These are phyloP conservation scores for Talaromyces rugulosus DNA, from an alignment of 2,329 filamentous ascomycete genomes.

Conservation along the genomic window DNA sequence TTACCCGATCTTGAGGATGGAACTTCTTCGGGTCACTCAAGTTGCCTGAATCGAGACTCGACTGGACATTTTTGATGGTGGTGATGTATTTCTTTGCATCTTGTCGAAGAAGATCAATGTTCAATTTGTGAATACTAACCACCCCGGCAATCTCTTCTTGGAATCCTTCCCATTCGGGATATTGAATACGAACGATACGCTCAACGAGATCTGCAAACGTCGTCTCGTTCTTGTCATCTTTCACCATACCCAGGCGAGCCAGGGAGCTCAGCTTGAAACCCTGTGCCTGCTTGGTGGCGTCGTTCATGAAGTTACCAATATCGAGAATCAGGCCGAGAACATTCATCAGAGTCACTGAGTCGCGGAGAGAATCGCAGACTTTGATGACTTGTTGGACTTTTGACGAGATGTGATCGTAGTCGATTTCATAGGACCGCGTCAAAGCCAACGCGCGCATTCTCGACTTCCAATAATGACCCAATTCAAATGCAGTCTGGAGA, in stretches of 20 bases:
- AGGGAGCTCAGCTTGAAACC: slow-evolving; percentile 98
- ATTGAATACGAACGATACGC: slow-evolving; percentile 92
- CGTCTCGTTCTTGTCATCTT: slow-evolving; percentile 97
- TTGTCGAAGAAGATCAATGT: slow-evolving; percentile 81
- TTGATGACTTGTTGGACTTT: slow-evolving; percentile 82
- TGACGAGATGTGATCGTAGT: slow-evolving; percentile 85
- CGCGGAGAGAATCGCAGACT: slow-evolving; percentile 83
- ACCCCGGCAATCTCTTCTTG: slow-evolving; percentile 78
- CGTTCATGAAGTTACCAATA: slow-evolving; percentile 99
- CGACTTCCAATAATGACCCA: slow-evolving; percentile 98
- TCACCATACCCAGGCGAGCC: slow-evolving; percentile 90
- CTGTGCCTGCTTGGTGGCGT: slow-evolving; percentile 94
- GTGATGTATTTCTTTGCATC: slow-evolving; percentile 92
- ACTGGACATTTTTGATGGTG: slow-evolving; percentile 91
- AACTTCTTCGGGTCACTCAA: slow-evolving; percentile 96
- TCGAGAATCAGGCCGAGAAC: slow-evolving; percentile 93
- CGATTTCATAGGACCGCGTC: slow-evolving; percentile 75
- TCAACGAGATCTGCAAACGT: slow-evolving; percentile 95
- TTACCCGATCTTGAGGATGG: slow-evolving; percentile 93
- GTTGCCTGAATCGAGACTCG: slow-evolving; percentile 87
- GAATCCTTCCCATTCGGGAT: slow-evolving; percentile 91
- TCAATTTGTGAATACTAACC: slow-evolving; percentile 77
- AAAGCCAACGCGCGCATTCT: slow-evolving; percentile 87
- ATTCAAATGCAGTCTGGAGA: slow-evolving; percentile 84
- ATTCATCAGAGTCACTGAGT: slow-evolving; percentile 92